Base-by-base conservation (phyloP, 257 asterid species). In the Rhazya stricta region DNA sequence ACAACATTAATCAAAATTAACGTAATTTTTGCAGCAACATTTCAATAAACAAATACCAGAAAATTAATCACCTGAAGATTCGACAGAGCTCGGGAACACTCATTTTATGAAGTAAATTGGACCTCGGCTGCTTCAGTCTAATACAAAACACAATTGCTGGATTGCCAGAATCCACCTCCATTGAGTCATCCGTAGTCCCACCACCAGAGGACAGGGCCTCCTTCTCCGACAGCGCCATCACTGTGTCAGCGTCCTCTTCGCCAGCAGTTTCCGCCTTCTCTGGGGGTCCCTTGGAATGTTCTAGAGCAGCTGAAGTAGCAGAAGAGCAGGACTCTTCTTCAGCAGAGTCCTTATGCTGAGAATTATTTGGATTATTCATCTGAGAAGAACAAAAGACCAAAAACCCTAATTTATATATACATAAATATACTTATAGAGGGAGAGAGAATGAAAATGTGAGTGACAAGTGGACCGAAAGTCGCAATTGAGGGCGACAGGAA, bases 11-110 rank as follows among this genome's bases (percentile, higher is more conserved):
- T 60, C 39, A 60, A 60, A 27, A 2, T 58, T 42, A 36, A 37
- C 46, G 9, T 13, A 19, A 9, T 0, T 6, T 39, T 1, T 34
- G 18, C 36, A 6, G 15, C 29, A 7, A 65, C 19, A 65, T 18
- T 11, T 62, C 68, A 62, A 16, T 29, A 43, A 27, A 39, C 12
- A 69, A n/a, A 50, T 34, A 19, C 0, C 3, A 41, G 16, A 56
- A 74, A 32, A 21, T 15, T 6, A 37, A 29, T 71, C 85, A 91
- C 99, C 99, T 94, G 77, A 94, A 94, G 72, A 88, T 92, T 29
- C 99, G 97, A 83, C 99, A 94, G 45, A 94, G 99, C 84, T 94
- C 99, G 0, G 99, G 99, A 77, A 94, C 97, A 73, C 97, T 90
- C 99, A 94, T 94, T 77, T 94, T 94, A 70, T 92, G 89, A 83